Evolutionary conservation across 78 protist species (phyloP), one percentile per base, ranked within the genome.

Genomic region (Isochrysis galbana): DNA sequence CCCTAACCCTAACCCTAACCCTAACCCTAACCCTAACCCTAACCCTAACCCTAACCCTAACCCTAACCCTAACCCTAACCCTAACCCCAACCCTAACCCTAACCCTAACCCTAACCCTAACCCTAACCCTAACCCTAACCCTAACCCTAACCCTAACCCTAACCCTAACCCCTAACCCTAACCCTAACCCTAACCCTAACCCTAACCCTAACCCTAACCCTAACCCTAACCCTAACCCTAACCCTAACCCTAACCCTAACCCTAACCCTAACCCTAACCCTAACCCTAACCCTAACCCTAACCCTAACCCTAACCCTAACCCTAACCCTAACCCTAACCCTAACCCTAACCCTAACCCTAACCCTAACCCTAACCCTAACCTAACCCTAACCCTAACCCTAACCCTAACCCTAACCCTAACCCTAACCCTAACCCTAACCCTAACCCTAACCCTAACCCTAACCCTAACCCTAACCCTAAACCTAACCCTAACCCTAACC

Each of bases 51-150:
- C 92, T 90, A 70, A 90, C 92, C 92, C 92, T 90, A 70, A 90
- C 92, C 92, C 92, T 90, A 70, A 90, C 92, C 92, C 92, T 90
- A 70, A 90, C 92, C 92, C 92, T 90, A 70, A 90, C 92, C 92
- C 92, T 90, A n/a, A n/a, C n/a, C n/a, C n/a, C n/a, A n/a, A n/a
- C n/a, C n/a, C n/a, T n/a, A n/a, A n/a, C n/a, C n/a, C 92, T 90
- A 70, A 90, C 92, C 92, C 92, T 90, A 70, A 90, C 92, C 92
- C 92, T 90, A 70, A 54, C 92, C 72, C 92, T 69, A 70, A 54
- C 92, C 86, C 92, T 90, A 70, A 90, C 92, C 92, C 92, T 90
- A 70, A 90, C 92, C 92, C 92, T 90, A 70, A 90, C 92, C 92
- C 92, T 90, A 70, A 90, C 92, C 92, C 92, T 90, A 70, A 90